A percentile compares a stretch with the other conserved stretches of the same genome.
Evolutionary conservation across 139 green algal genomes (phyloP).

Genomic region (Asterochloris erici): DNA sequence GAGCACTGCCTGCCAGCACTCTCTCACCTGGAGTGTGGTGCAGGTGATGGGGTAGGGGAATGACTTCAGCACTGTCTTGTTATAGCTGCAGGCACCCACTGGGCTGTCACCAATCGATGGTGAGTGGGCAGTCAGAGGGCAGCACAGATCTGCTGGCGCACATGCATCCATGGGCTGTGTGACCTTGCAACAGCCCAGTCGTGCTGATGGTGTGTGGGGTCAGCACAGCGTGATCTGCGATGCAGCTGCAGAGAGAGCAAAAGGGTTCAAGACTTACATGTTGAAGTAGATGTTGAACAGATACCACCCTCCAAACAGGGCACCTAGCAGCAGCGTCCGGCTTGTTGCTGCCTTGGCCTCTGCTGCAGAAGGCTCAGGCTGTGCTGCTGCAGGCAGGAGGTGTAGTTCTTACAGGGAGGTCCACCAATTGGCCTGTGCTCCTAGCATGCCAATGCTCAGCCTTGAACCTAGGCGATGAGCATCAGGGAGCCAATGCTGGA

Average conservation of each 20-base stretch:
- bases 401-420: too few species aligned
- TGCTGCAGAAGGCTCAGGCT: too few species aligned
- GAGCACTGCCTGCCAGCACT: neutral
- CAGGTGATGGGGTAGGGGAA: slow-evolving; percentile 87
- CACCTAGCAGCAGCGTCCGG: slow-evolving; percentile 54
- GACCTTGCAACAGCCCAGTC: too few species aligned
- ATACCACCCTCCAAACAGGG: slow-evolving; percentile 94
- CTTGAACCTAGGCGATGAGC: too few species aligned
- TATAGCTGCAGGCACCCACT: slow-evolving; percentile 58
- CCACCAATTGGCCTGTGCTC: too few species aligned
- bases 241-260: neutral
- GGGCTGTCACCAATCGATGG: too few species aligned
- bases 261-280: slow-evolving; percentile 63
- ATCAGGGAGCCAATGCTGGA: too few species aligned
- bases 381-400: too few species aligned
- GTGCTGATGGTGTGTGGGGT: neutral
- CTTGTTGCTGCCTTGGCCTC: neutral
- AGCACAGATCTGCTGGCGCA: too few species aligned
- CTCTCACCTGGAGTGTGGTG: slow-evolving; percentile 74
- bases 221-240: neutral
- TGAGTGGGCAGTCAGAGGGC: too few species aligned
- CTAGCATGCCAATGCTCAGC: too few species aligned
- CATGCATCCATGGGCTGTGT: too few species aligned
- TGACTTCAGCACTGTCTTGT: slow-evolving; percentile 86
- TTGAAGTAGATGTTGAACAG: slow-evolving; percentile 98